Evolutionary conservation across 805 yeast species (phyloP).

Genomic region (Teunomyces pallodes): DNA sequence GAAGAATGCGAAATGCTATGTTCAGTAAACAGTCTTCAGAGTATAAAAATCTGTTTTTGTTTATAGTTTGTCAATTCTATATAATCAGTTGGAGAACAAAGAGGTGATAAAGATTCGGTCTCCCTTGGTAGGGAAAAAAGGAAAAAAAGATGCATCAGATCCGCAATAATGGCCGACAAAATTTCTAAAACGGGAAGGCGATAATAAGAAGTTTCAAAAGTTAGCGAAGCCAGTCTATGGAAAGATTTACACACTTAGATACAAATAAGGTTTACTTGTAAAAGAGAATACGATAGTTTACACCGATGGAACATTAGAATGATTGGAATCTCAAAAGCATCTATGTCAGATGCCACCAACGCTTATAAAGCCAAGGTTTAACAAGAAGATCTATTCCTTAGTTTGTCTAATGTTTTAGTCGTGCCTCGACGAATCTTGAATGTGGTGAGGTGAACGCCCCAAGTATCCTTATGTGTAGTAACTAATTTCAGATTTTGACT

Average conservation of each 20-base stretch:
- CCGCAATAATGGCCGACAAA: constrained; percentile 3
- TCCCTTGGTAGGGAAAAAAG: constrained; percentile 1
- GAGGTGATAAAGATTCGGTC: constrained; percentile 1
- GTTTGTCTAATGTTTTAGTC: not conserved
- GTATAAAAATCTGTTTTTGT: not conserved
- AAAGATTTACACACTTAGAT: not conserved
- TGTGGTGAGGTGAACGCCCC: not conserved
- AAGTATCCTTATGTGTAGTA: not conserved
- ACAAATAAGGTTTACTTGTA: not conserved
- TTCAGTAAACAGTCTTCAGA: not conserved
- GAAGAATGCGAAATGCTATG: not conserved
- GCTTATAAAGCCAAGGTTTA: not conserved
- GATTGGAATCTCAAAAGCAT: not conserved
- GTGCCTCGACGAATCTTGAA: not conserved
- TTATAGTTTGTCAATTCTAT: constrained; percentile 1
- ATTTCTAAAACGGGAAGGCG: constrained; percentile 1
- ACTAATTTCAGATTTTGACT: not conserved
- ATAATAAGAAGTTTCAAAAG: not conserved
- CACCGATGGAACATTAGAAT: not conserved
- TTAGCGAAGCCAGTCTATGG: not conserved
- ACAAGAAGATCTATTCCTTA: not conserved
- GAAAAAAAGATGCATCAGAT: constrained; percentile 2
- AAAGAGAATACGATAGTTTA: not conserved
- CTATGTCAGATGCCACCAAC: not conserved
- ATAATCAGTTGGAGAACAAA: not conserved